Conservation (phyloP, 805 yeast genomes). For the Ogataea corticis region DNA sequence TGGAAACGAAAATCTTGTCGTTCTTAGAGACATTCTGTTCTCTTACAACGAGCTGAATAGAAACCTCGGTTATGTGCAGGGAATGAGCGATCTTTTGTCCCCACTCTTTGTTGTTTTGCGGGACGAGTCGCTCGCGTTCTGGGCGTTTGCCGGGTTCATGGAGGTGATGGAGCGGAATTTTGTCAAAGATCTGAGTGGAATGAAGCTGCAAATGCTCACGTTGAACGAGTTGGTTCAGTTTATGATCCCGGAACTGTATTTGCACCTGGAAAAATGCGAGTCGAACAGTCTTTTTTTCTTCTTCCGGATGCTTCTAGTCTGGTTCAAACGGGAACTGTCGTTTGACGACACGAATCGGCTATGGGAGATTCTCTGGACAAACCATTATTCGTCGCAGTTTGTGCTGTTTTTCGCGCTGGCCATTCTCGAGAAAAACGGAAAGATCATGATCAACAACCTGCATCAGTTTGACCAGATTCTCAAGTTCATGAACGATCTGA, state of each 20-base stretch:
- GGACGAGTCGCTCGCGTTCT: constrained; percentile 81
- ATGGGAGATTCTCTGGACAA: constrained; percentile 96
- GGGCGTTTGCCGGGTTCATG: constrained; percentile 89
- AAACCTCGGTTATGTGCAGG: constrained; percentile 93
- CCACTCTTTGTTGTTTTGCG: constrained; percentile 68
- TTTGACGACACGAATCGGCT: constrained; percentile 73
- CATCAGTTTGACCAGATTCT: constrained; percentile 86
- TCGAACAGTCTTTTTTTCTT: constrained; percentile 89
- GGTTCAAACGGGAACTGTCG: constrained; percentile 90
- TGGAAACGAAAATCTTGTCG: constrained; percentile 70
- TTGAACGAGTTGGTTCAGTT: constrained; percentile 84
- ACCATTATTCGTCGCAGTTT: constrained; percentile 81
- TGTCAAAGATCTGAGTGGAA: constrained; percentile 88
- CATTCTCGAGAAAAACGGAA: constrained; percentile 83
- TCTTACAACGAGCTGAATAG: constrained; percentile 84
- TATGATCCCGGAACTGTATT: constrained; percentile 81
- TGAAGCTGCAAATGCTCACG: constrained; percentile 83
- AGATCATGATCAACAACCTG: constrained; percentile 71
- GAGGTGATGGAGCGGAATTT: constrained; percentile 94
- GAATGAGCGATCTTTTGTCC: constrained; percentile 92
- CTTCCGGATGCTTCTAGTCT: constrained; percentile 90
- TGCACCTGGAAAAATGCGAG: constrained; percentile 84
- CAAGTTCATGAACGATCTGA: constrained; percentile 88
- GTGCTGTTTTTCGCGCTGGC: constrained; percentile 87
- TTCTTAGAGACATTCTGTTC: constrained; percentile 72